Evolutionary conservation across 768 basidiomycete genomes (phyloP).

Genomic region (Agaricus sinodeliciosus): DNA sequence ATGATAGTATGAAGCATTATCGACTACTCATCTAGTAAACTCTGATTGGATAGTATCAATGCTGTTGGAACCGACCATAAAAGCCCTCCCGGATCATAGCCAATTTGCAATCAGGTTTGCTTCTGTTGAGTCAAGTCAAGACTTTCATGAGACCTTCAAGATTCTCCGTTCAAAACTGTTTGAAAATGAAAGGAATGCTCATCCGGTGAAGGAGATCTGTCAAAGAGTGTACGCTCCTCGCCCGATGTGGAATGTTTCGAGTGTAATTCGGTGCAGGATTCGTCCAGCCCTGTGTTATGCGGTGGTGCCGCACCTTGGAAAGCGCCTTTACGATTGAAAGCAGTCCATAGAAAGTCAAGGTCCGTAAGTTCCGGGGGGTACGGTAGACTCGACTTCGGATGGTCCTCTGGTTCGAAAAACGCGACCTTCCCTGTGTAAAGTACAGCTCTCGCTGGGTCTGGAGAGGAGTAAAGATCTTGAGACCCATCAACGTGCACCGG

Average conservation of each 20-base stretch:
- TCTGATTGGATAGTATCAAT: too few relatives aligned
- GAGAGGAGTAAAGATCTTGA: too few relatives aligned
- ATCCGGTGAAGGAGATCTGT: background rate
- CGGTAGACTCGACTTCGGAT: slow-evolving; percentile 32
- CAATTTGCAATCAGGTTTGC: too few relatives aligned
- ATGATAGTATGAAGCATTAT: too few relatives aligned
- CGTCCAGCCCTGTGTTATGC: background rate
- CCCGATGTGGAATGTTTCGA: background rate
- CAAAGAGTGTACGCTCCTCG: background rate
- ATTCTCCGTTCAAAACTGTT: background rate
- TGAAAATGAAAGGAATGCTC: slow-evolving; percentile 3
- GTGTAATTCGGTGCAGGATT: background rate
- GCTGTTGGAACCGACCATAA: too few relatives aligned
- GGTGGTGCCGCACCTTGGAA: background rate
- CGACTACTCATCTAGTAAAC: too few relatives aligned
- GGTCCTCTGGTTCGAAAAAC: slow-evolving; percentile 20
- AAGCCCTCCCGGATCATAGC: too few relatives aligned
- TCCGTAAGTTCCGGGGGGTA: slow-evolving; percentile 31
- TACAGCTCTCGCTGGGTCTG: too few relatives aligned
- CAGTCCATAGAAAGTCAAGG: slow-evolving; percentile 52
- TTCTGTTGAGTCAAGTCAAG: too few relatives aligned
- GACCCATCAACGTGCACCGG: too few relatives aligned
- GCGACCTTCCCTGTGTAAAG: too few relatives aligned
- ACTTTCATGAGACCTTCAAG: background rate
- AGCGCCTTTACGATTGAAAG: slow-evolving; percentile 30